These are phyloP conservation scores for Pseudocohnilembus persalinus DNA, from an alignment of 169 alveolate genomes.

Conservation along the genomic window DNA sequence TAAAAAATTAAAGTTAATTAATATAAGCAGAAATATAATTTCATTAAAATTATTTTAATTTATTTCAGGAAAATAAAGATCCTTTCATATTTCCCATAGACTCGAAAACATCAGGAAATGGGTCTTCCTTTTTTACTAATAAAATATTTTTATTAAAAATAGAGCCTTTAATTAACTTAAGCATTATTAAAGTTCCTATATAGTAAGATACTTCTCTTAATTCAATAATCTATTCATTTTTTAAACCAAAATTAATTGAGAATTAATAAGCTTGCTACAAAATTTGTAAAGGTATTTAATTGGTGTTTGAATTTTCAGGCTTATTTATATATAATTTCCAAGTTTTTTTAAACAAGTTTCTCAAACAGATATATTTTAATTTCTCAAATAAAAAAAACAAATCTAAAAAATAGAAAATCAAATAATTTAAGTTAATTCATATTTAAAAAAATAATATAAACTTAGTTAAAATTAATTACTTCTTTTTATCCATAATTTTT, in stretches of 20 bases:
- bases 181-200: neutral
- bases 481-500: neutral
- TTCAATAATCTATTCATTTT: neutral
- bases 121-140: neutral
- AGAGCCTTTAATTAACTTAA: neutral
- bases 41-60: no score
- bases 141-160: no score
- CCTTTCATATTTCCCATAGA: no score
- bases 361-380: neutral
- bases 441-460: no score
- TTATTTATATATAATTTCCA: neutral
- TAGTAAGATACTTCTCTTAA: neutral
- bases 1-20: no score
- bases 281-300: neutral
- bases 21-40: no score
- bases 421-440: no score
- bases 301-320: neutral
- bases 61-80: no score
- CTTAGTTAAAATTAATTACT: neutral
- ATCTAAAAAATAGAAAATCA: neutral
- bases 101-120: no score
- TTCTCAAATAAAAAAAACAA: neutral
- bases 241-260: no score
- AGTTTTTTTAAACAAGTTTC: neutral
- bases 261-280: neutral